These are phyloP conservation scores for Vaccinium darrowii DNA, from an alignment of 148 eudicot species.

Conservation along the genomic window DNA sequence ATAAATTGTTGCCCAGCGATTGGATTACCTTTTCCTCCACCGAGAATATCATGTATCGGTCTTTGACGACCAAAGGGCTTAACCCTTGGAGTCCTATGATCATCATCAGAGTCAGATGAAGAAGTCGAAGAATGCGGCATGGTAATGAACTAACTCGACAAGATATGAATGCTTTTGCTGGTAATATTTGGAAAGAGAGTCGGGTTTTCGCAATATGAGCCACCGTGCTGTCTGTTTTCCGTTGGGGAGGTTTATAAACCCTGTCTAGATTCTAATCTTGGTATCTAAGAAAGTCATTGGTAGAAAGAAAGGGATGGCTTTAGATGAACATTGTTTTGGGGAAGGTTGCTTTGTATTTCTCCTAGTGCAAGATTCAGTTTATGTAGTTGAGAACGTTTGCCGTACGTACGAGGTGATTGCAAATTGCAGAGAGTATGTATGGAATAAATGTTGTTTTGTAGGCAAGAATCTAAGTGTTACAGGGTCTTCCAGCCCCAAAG, in stretches of 20 bases:
- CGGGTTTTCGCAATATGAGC: background rate
- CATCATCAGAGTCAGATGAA: conserved; percentile 31
- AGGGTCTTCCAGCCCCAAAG: background rate
- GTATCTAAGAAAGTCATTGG: conserved; percentile 13
- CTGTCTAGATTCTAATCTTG: conserved; percentile 13
- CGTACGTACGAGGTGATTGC: too few species aligned
- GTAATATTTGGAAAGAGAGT: background rate
- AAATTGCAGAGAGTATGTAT: too few species aligned
- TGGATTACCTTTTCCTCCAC: conserved; percentile 46
- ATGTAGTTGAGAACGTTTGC: background rate
- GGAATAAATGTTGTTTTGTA: background rate
- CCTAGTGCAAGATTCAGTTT: background rate
- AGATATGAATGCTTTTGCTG: background rate
- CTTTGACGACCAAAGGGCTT: conserved; percentile 36
- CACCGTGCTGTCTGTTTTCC: background rate
- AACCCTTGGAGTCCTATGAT: background rate
- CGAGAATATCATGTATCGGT: conserved; percentile 32
- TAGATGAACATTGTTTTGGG: background rate
- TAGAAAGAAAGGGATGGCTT: conserved; percentile 29
- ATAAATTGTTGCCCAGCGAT: background rate
- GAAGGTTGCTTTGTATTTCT: conserved; percentile 19
- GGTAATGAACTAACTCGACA: background rate
- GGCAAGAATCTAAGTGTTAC: background rate
- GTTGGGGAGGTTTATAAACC: background rate
- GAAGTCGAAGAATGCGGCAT: conserved; percentile 19